Conservation (phyloP, 2,329 filamentous ascomycete species). For the Sarocladium kiliense region DNA sequence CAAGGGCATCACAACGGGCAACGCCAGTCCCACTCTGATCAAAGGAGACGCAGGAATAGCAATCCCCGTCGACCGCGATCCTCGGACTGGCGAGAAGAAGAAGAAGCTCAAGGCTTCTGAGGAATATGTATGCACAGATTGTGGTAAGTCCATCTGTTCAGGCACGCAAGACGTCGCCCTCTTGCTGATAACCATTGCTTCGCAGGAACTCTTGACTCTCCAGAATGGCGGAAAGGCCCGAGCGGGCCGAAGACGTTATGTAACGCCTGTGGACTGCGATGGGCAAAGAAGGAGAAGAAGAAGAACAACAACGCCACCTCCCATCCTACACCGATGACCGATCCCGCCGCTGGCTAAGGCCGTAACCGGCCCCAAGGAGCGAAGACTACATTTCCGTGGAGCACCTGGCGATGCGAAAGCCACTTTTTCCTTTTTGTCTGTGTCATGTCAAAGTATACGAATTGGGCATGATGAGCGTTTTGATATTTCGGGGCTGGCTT, state of each 20-base stretch:
- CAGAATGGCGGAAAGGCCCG: constrained; percentile 93
- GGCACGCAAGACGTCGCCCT: background rate
- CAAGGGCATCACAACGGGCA: constrained; percentile 80
- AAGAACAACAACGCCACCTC: constrained; percentile 20
- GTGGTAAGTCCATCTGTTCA: constrained; percentile 49
- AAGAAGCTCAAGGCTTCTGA: constrained; percentile 78
- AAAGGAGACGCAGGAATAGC: constrained; percentile 83
- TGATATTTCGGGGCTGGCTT: background rate
- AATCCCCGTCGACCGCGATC: constrained; percentile 74
- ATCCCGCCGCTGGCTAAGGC: constrained; percentile 19
- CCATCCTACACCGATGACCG: constrained; percentile 16
- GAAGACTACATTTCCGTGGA: too few species aligned
- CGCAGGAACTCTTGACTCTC: constrained; percentile 75
- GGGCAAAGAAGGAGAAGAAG: constrained; percentile 82
- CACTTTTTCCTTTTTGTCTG: constrained; percentile 5
- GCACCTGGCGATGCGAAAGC: too few species aligned
- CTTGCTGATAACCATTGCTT: background rate
- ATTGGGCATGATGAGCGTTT: constrained; percentile 8
- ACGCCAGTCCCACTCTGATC: constrained; percentile 73
- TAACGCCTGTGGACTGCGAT: constrained; percentile 81
- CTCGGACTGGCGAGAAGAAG: constrained; percentile 71
- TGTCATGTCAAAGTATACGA: constrained; percentile 10
- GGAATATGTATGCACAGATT: constrained; percentile 94
- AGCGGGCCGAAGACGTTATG: constrained; percentile 91
- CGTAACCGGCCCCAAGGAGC: too few species aligned